Evolutionary conservation across 345 rosid species (phyloP).

Genomic region (Acer campestre): DNA sequence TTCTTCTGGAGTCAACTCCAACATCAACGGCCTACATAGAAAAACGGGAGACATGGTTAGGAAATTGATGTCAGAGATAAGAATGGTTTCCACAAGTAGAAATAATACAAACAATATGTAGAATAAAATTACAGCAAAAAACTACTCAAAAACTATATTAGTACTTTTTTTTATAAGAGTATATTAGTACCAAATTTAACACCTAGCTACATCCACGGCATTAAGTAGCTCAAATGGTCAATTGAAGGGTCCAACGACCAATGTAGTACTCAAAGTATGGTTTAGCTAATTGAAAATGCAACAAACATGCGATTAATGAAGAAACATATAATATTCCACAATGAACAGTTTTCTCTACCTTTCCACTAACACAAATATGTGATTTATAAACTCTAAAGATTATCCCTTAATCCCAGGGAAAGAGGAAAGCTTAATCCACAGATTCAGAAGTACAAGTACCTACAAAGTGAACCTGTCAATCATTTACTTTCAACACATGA

Average conservation of each 20-base stretch:
- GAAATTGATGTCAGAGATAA: conserved; percentile 1
- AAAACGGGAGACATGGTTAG: conserved; percentile 1
- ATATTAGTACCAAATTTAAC: neutral
- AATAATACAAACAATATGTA: neutral
- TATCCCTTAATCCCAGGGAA: neutral
- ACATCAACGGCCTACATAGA: conserved; percentile 65
- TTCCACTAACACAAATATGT: neutral
- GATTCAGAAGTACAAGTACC: neutral
- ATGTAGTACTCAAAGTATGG: neutral
- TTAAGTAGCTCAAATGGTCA: neutral
- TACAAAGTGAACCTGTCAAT: neutral
- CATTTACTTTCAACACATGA: conserved; percentile 4
- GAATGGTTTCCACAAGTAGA: neutral
- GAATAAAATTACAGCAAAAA: neutral
- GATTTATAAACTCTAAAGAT: neutral
- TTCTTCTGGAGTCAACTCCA: conserved; percentile 97
- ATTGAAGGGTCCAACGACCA: too few relatives aligned
- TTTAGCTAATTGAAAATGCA: neutral
- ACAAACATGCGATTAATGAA: neutral
- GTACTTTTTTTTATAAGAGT: neutral
- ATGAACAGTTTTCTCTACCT: neutral
- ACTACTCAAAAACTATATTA: neutral
- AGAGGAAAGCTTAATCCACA: neutral
- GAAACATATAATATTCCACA: neutral
- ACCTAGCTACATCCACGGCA: neutral